Conservation (phyloP, 768 basidiomycete species). For the Psilocybe cyanescens region DNA sequence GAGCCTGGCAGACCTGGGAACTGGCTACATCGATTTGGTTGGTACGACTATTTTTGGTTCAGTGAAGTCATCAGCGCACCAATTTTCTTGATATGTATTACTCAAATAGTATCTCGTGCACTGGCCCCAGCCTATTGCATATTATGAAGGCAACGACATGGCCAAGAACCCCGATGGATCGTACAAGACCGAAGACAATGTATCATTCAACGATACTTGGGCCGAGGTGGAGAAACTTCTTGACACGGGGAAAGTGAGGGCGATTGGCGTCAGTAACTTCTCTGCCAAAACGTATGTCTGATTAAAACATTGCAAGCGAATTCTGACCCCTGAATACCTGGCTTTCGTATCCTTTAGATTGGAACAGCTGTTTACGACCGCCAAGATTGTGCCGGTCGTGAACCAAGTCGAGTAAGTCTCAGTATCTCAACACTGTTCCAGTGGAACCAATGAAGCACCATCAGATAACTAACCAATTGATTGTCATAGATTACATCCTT, state of each 20-base stretch:
- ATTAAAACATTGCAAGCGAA: neutral
- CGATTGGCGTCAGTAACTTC: conserved; percentile 66
- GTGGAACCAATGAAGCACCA: neutral
- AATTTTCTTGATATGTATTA: neutral
- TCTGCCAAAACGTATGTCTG: conserved; percentile 52
- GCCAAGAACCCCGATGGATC: conserved; percentile 39
- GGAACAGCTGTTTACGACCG: conserved; percentile 41
- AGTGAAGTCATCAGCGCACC: neutral
- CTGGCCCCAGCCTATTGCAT: conserved; percentile 45
- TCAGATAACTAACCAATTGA: neutral
- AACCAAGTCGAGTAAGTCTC: conserved; percentile 50
- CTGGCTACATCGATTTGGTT: conserved; percentile 54
- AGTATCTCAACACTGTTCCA: neutral
- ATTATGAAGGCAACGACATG: conserved; percentile 25
- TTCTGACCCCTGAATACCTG: neutral
- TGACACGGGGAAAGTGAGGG: conserved; percentile 46
- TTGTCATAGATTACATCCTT: conserved; percentile 46
- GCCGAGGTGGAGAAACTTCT: conserved; percentile 54
- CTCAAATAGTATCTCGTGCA: conserved; percentile 50
- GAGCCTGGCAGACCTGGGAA: conserved; percentile 40
- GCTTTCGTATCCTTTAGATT: conserved; percentile 27
- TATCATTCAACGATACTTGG: conserved; percentile 49
- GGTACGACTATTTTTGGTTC: conserved; percentile 1
- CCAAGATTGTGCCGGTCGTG: conserved; percentile 47
- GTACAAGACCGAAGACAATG: conserved; percentile 30